Evolutionary conservation across 2,329 filamentous ascomycete genomes (phyloP), one percentile per base, ranked within the genome.

Genomic region (Albophoma yamanashiensis): DNA sequence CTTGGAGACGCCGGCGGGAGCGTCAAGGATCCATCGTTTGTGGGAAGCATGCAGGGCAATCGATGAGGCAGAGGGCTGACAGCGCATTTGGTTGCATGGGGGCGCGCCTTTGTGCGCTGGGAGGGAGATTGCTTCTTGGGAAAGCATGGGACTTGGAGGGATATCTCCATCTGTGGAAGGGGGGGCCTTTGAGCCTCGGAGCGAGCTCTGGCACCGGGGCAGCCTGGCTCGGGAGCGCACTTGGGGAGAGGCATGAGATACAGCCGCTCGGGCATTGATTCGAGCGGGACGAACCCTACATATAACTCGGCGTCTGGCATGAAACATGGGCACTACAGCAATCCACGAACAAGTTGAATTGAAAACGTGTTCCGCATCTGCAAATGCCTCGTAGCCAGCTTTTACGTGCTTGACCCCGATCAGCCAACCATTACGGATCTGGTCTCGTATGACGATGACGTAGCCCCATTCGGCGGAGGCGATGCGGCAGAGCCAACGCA

Each of bases 1-100:
- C 82, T 97, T 42, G 92, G 91, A 52, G 93, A 97, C 75, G 94
- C 89, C 39, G 93, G 94, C 65, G 93, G 94, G 63, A 96, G 92
- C 76, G 89, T 97, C 64, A 95, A 89, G 76, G 94, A 96, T 73
- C 90, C 91, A 11, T 86, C 84, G 36, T 86, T 85, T 68, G 82
- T 85, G 40, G 83, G 83, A 64, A 87, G 83, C 71, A 77, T 87
- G 64, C 78, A 81, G 66, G 83, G 83, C 64, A 68, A 70, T 62
- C 69, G 71, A 68, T 74, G 70, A 62, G 68, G 31, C 25, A 40
- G 36, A 25, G 20, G 40, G 45, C 47, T 55, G 53, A 31, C 45
- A 45, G 52, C 60, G 42, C 39, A 36, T 56, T 42, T 50, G 55
- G 42, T 52, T 40, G 56, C 58, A 52, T 22, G 50, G 12, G 31